Conservation (phyloP, 2,329 filamentous ascomycete genomes). For the Cordyceps pruinosa region DNA sequence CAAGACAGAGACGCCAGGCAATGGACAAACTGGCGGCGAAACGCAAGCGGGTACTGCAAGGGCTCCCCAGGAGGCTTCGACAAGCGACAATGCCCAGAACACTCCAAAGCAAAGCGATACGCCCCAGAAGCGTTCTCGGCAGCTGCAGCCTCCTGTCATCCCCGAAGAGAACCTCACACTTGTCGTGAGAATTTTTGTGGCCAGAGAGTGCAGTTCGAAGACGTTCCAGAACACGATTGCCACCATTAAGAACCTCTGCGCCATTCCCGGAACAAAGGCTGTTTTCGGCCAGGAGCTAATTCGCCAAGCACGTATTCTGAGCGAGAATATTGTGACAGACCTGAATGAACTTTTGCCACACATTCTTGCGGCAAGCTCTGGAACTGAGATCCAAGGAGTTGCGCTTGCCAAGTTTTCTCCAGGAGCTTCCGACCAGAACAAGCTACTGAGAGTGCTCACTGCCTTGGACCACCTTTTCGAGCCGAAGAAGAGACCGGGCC, state of each 20-base stretch:
- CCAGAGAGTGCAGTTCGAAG: constrained; percentile 92
- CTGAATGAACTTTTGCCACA: constrained; percentile 79
- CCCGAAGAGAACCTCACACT: constrained; percentile 84
- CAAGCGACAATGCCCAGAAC: constrained; percentile 24
- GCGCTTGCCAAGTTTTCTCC: constrained; percentile 94
- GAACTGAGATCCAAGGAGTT: constrained; percentile 91
- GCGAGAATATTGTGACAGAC: constrained; percentile 76
- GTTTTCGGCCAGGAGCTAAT: constrained; percentile 92
- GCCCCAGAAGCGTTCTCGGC: constrained; percentile 45
- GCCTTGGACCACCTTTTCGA: constrained; percentile 95
- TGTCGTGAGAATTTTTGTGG: constrained; percentile 94
- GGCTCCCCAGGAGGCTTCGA: constrained; percentile 19
- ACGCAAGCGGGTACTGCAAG: constrained; percentile 17
- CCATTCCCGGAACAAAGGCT: constrained; percentile 82
- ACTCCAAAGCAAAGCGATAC: constrained; percentile 24
- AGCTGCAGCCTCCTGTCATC: constrained; percentile 73
- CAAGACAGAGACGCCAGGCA: constrained; percentile 15
- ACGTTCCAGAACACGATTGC: constrained; percentile 97
- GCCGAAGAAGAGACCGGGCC: constrained; percentile 58
- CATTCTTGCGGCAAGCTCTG: constrained; percentile 77
- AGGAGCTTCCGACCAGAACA: constrained; percentile 92
- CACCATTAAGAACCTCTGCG: constrained; percentile 96
- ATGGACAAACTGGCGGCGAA: constrained; percentile 25
- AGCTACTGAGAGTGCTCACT: constrained; percentile 83
- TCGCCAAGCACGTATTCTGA: constrained; percentile 75